These are phyloP conservation scores for Hypoxylon sp. DNA, from an alignment of 2,329 filamentous ascomycete genomes.

Conservation along the genomic window DNA sequence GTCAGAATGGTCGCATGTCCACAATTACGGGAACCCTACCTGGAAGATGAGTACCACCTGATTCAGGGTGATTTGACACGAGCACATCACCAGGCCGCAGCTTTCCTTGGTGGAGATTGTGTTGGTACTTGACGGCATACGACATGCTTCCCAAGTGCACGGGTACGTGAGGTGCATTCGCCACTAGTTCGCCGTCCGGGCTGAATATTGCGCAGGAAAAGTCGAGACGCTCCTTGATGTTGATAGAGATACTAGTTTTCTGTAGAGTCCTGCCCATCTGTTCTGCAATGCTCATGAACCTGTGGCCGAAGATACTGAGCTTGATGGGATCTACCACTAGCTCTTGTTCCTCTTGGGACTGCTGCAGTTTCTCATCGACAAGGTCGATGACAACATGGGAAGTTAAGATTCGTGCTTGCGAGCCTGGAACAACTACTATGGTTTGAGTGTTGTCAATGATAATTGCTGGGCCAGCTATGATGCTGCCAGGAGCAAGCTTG, in stretches of 20 bases:
- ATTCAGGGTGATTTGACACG: constrained; percentile 44
- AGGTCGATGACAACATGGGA: constrained; percentile 56
- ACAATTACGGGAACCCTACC: neutral
- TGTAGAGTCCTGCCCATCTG: constrained; percentile 86
- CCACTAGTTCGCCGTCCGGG: constrained; percentile 77
- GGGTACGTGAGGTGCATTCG: constrained; percentile 80
- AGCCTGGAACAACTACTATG: constrained; percentile 56
- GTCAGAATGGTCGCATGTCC: neutral
- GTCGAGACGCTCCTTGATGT: constrained; percentile 84
- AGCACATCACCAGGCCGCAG: constrained; percentile 56
- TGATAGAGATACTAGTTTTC: constrained; percentile 82
- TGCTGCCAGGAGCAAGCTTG: constrained; percentile 33
- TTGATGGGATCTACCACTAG: constrained; percentile 78
- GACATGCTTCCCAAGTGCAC: constrained; percentile 85
- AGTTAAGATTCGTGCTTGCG: constrained; percentile 53
- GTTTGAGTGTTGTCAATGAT: constrained; percentile 47
- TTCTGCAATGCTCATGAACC: constrained; percentile 88
- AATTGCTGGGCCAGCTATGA: constrained; percentile 43
- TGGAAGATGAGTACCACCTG: constrained; percentile 46
- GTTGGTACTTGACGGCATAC: constrained; percentile 78
- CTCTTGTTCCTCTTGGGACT: constrained; percentile 68
- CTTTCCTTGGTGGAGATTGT: constrained; percentile 76
- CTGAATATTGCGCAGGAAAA: constrained; percentile 87
- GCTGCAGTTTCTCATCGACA: constrained; percentile 64
- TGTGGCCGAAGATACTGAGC: constrained; percentile 81